Base-by-base conservation (phyloP, 108 stramenopile genomes). In the Skeletonema costatum region DNA sequence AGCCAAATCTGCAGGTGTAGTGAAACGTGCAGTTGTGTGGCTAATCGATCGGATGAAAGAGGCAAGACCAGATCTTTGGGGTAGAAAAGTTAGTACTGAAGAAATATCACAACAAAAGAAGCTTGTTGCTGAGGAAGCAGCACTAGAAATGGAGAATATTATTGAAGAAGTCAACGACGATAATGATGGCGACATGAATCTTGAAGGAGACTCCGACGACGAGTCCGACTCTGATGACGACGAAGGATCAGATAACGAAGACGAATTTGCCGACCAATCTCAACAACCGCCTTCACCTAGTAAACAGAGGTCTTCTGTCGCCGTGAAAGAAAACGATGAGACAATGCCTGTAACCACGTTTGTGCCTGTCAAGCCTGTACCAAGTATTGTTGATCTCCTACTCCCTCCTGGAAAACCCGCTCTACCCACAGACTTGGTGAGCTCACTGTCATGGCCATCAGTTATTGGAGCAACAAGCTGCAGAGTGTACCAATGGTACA, bases 371-470 rank as follows among this genome's bases (percentile, higher is more conserved):
- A 89, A 88, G 70, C 92, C 94, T 39, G 77, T 84, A 17, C 94
- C 94, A 29, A 85, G 89, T 33, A 32, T 95, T 63, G 90, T 92
- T 0, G 94, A 95, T 73, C 64, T 95, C 36, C 82, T 95, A 21
- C 86, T 95, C 9, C 94, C 94, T 19, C 92, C 92, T n/a, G 78
- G 68, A 1, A 95, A 95, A 65, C 94, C 94, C 62, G 8, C 44
- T 7, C 73, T 82, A 17, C 46, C 85, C 12, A 70, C 86, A 7
- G 88, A 91, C 58, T 75, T 91, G 35, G 68, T 95, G 7, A 83
- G 79, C 67, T 76, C 91, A 2, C 74, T 90, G 41, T 83, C 89
- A 46, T 95, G 94, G 94, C 86, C 91, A 16, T 81, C 87, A 32
- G 46, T 95, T 19, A 85, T 85, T 41, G 94, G 91, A 21, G 94